Evolutionary conservation across 2,329 filamentous ascomycete species (phyloP), one percentile per base, ranked within the genome.

Genomic region (Cercospora sesami): DNA sequence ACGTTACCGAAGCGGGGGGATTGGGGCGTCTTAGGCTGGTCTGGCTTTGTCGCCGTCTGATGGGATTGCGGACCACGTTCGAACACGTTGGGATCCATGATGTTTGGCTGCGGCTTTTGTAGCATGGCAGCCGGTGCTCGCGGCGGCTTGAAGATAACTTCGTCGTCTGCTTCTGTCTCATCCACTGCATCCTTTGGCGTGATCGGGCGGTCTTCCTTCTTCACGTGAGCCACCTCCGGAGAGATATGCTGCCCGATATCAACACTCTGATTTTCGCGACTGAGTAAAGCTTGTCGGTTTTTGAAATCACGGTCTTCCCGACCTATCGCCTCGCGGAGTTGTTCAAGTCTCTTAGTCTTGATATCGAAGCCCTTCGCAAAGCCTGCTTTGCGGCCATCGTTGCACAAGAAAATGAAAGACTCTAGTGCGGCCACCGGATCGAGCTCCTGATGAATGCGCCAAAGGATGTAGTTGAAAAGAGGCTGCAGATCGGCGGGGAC

Each of bases 401-500:
- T 84, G 63, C 82, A 84, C 53, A 85, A 78, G 69, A 85, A 82
- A 68, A 85, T 84, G 76, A 83, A 85, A 7, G 81, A 81, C 69
- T 83, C 83, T 5, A 84, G 78, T 8, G 82, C 81, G 42, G 81
- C 80, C 36, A 81, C 78, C 1, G 81, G 81, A 67, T 84, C 82
- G 9, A 77, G 75, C 67, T 84, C 83, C 64, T 83, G 82, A 73
- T 85, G 80, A 65, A 85, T 82, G 71, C 81, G 80, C 83, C 83
- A 85, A 7, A 85, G 74, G 28, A 84, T 81, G 70, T 84, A 83
- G 73, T 83, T 84, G 78, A 84, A 83, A 33, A 85, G 79, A 4
- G 83, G 80, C 67, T 81, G 82, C 16, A 84, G 76, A 45, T 76
- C 74, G 14, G 71, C 65, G 1, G 82, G 82, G n/a, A 83, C 75